Evolutionary conservation across 108 stramenopile species (phyloP), one percentile per base, ranked within the genome.

Genomic region (Fragilariopsis cylindrus): DNA sequence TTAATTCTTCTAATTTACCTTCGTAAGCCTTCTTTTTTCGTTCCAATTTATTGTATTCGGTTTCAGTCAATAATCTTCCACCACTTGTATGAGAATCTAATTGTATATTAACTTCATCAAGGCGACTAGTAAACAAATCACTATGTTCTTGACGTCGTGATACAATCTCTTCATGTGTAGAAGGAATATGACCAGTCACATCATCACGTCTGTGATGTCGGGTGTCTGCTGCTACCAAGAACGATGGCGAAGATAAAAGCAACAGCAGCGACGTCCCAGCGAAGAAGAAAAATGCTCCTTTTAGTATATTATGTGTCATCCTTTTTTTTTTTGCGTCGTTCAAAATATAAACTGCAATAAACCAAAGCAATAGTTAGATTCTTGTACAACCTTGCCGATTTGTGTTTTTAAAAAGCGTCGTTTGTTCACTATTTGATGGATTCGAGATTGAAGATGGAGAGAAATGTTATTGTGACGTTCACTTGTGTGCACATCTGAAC

Each of bases 1-100:
- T 66, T 60, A 79, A 73, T 45, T 79, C 60, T 73, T 79, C 72
- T 66, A 79, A 55, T 50, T 79, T 79, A 42, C 73, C 49, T 49
- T 68, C 64, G 54, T 60, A 79, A 3, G 78, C 78, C 72, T 69
- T 73, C 45, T 72, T 73, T 15, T 79, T 79, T 2, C 72, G 60
- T 48, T 63, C n/a, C 12, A 73, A 12, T 45, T 60, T 56, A 13
- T 79, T 21, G 41, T 41, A 48, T 3, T 79, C 72, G 16, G 3
- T 39, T 53, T 64, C 68, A 2, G 53, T 68, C 72, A 79, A 43
- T 11, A 64, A 62, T 4, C 13, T 16, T 30, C 57, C 54, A 19
- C 77, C 77, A 53, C 60, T 64, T 2, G 11, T 3, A 52, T 78
- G 77, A 3, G 21, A 21, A 30, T 78, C 77, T 46, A 71, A 30